Evolutionary conservation across 148 eudicot genomes (phyloP), one percentile per base, ranked within the genome.

Genomic region (Amaranthus cruentus): DNA sequence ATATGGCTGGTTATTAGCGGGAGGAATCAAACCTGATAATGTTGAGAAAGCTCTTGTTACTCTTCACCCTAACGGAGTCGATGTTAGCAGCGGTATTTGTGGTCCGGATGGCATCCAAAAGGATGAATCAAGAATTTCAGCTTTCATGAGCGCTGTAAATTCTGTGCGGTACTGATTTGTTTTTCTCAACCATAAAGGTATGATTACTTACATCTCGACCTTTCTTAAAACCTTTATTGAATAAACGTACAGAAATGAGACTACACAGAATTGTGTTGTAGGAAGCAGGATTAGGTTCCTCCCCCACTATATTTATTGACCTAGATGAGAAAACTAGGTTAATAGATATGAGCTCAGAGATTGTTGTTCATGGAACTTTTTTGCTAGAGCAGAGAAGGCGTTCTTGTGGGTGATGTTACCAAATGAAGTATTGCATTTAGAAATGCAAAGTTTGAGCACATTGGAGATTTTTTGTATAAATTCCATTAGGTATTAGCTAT

Each of bases 81-180:
- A 93, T 82, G 98, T 93, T 9, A 93, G 98, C 58, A 93, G 98
- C 61, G 97, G 98, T 57, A 89, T 93, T 75, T 93, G 98, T 72
- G 87, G 71, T 66, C 73, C 85, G 4, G 97, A 91, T 84, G 97
- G 97, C 47, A 73, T 93, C 73, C 84, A 62, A 28, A 93, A 93
- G 77, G 98, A 93, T 47, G 69, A 82, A 61, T 80, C 77, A 6
- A 84, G 84, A 3, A 82, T 93, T 62, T 79, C 60, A 28, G 81
- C 92, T 28, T 93, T 93, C 83, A 91, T 93, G 85, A 74, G 55
- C 55, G 87, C 94, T 14, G 97, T 89, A 4, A 79, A 82, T 18
- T 89, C 92, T 42, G 83, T 85, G 21, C 79, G 61, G 8, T 86
- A 86, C 68, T 84, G 83, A 85, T 53, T 9, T 61, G 8, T 15